Evolutionary conservation across 257 asterid species (phyloP).

Genomic region (Petrea volubilis): DNA sequence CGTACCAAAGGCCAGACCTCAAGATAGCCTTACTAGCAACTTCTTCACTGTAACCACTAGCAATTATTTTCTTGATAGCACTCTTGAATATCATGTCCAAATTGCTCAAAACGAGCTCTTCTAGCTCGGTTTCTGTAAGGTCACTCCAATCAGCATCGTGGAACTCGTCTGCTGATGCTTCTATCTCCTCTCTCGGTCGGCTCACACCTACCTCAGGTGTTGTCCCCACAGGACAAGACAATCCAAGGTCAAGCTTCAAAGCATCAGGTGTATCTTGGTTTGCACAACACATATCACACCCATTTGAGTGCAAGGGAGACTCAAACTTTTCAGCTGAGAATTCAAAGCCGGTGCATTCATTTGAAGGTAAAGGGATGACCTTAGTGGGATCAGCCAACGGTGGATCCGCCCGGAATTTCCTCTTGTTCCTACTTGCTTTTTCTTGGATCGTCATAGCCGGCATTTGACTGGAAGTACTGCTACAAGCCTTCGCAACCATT

Average conservation of each 20-base stretch:
- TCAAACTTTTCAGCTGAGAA: slow-evolving; percentile 81
- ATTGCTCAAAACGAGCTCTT: slow-evolving; percentile 74
- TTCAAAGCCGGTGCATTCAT: slow-evolving; percentile 65
- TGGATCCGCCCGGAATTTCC: slow-evolving; percentile 93
- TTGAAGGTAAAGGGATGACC: slow-evolving; percentile 51
- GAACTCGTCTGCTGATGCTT: slow-evolving; percentile 48
- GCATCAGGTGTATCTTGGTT: slow-evolving; percentile 56
- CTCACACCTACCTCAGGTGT: slow-evolving; percentile 48
- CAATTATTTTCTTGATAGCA: slow-evolving; percentile 76
- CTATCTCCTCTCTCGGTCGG: slow-evolving; percentile 48
- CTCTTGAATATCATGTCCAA: slow-evolving; percentile 79
- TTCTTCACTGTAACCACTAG: slow-evolving; percentile 74
- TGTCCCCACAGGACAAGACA: slow-evolving; percentile 62
- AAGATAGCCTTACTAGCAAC: slow-evolving; percentile 73
- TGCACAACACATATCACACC: slow-evolving; percentile 60
- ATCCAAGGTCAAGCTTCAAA: slow-evolving; percentile 78
- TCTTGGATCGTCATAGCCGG: slow-evolving; percentile 61
- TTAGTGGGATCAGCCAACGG: slow-evolving; percentile 62
- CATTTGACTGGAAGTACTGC: slow-evolving; percentile 64
- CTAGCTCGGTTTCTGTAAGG: slow-evolving; percentile 82
- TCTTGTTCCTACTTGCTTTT: slow-evolving; percentile 88
- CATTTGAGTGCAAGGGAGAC: slow-evolving; percentile 39
- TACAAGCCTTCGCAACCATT: slow-evolving; percentile 71
- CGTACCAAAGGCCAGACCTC: slow-evolving; percentile 90
- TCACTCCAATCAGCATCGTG: slow-evolving; percentile 94